Conservation (phyloP, 2,329 filamentous ascomycete species). For the Monosporascus ibericus region DNA sequence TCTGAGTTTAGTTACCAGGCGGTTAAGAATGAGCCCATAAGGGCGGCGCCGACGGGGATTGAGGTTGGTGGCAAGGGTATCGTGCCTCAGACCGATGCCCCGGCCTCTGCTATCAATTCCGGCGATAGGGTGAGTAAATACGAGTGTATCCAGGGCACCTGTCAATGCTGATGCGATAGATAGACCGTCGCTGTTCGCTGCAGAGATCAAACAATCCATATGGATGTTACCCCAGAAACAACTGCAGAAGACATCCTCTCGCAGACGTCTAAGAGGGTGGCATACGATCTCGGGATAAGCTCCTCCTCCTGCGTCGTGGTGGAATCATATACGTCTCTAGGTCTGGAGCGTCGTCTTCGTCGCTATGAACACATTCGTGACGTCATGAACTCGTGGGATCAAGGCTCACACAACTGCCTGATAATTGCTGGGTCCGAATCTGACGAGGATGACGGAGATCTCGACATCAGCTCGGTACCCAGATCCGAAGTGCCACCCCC, state of each 20-base stretch:
- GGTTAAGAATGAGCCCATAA: conserved; percentile 12
- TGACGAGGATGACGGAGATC: conserved; percentile 48
- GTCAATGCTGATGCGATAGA: conserved; percentile 21
- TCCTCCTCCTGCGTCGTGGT: conserved; percentile 63
- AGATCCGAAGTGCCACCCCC: conserved; percentile 51
- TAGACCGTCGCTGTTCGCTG: conserved; percentile 68
- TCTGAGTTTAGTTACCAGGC: conserved; percentile 20
- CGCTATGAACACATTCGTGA: conserved; percentile 83
- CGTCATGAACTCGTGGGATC: conserved; percentile 89
- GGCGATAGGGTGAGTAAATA: conserved; percentile 62
- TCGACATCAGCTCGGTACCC: conserved; percentile 61
- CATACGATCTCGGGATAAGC: conserved; percentile 51
- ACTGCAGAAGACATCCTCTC: conserved; percentile 67
- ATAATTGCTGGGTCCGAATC: conserved; percentile 57
- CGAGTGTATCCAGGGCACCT: conserved; percentile 2
- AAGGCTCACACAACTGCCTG: conserved; percentile 70
- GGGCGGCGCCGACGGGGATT: conserved; percentile 26
- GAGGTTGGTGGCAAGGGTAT: conserved; percentile 40
- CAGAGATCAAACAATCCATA: conserved; percentile 58
- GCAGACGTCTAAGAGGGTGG: conserved; percentile 57
- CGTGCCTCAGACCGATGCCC: conserved; percentile 60
- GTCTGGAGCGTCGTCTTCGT: conserved; percentile 75
- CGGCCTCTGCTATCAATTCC: conserved; percentile 73
- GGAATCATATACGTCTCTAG: conserved; percentile 69
- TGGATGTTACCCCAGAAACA: conserved; percentile 71